A percentile compares a stretch with the other conserved stretches of the same genome.
Conservation (phyloP, 1,284 basidiomycete species). For the Coniferiporia sulphurascens region DNA sequence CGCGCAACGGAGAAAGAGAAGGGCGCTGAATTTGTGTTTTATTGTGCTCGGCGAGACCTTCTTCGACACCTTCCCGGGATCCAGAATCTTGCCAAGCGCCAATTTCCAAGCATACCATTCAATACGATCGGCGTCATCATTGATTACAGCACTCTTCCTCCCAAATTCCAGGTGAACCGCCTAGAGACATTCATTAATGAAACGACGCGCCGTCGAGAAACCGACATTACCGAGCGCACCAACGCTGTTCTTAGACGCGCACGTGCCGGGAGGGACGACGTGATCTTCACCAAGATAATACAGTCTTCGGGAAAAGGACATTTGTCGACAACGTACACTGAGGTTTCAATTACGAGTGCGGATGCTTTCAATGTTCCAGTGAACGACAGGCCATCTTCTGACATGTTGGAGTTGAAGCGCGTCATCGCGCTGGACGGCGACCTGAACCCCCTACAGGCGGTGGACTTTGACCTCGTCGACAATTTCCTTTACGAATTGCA, state of each 20-base stretch:
- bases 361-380: not conserved
- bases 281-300: not conserved
- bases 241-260: not conserved
- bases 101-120: not conserved
- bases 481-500: not conserved
- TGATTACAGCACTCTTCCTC: slow-evolving; percentile 1
- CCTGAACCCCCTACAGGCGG: not conserved
- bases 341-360: not conserved
- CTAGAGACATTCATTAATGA: slow-evolving; percentile 1
- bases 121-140: not conserved
- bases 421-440: not conserved
- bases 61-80: slow-evolving; percentile 4
- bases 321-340: not conserved
- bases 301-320: not conserved
- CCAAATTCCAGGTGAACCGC: not conserved
- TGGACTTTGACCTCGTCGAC: not conserved
- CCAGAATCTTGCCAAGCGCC: not conserved
- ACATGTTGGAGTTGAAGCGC: not conserved
- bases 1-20: not conserved
- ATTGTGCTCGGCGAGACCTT: slow-evolving; percentile 6
- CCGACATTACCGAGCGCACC: not conserved
- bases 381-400: not conserved
- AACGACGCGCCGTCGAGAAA: not conserved
- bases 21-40: slow-evolving; percentile 1
- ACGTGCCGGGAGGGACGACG: not conserved